These are phyloP conservation scores for Calonectria hawksworthii DNA, from an alignment of 2,329 filamentous ascomycete genomes.

Conservation along the genomic window DNA sequence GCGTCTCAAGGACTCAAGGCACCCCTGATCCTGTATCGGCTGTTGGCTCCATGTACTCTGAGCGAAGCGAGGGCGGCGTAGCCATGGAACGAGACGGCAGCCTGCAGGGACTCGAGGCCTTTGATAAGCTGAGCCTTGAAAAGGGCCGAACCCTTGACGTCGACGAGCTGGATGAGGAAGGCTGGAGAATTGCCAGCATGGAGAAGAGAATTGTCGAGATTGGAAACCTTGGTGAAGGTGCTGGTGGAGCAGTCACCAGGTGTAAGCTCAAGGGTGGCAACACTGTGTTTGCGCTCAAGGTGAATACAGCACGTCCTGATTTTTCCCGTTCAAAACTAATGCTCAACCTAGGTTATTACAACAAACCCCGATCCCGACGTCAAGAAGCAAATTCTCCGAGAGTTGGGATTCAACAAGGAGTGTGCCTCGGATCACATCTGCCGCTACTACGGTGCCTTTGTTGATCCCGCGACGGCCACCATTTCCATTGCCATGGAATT, in stretches of 20 bases:
- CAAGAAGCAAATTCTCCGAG: constrained; percentile 97
- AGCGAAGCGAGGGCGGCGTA: constrained; percentile 80
- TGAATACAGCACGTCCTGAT: constrained; percentile 53
- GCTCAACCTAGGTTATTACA: constrained; percentile 84
- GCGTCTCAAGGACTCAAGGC: constrained; percentile 73
- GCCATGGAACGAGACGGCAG: constrained; percentile 89
- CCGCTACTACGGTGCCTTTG: constrained; percentile 96
- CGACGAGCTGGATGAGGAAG: constrained; percentile 94
- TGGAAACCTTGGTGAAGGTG: constrained; percentile 92
- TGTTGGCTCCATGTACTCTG: constrained; percentile 87
- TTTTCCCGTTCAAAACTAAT: constrained; percentile 28
- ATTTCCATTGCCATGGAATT: constrained; percentile 99
- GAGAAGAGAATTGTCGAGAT: constrained; percentile 90
- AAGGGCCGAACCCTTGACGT: constrained; percentile 89
- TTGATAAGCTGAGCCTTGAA: constrained; percentile 86
- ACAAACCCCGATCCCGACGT: constrained; percentile 98
- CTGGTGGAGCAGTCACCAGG: constrained; percentile 93
- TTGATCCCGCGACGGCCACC: constrained; percentile 94
- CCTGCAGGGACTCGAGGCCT: constrained; percentile 80
- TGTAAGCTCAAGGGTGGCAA: constrained; percentile 92
- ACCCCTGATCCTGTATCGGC: constrained; percentile 90
- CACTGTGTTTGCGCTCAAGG: constrained; percentile 96
- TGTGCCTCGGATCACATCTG: constrained; percentile 97
- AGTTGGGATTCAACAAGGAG: constrained; percentile 97
- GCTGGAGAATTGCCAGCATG: constrained; percentile 93